Evolutionary conservation across 768 basidiomycete species (phyloP).

Genomic region (Lentinula detonsa): DNA sequence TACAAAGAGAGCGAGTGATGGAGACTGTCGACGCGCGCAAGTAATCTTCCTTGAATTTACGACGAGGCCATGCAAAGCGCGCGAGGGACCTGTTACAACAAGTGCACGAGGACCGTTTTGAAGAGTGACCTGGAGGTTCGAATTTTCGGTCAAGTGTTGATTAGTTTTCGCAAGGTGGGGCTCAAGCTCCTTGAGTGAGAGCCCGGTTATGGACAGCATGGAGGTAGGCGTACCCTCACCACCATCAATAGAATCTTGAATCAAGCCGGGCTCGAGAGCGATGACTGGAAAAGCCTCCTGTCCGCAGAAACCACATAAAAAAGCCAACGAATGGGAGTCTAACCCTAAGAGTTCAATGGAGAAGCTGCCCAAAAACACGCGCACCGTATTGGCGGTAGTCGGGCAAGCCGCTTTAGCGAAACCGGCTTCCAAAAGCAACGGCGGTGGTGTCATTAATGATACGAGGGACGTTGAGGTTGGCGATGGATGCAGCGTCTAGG

Average conservation of each 20-base stretch:
- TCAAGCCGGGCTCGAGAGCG: conserved; percentile 80
- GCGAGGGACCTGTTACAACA: conserved; percentile 89
- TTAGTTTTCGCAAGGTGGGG: conserved; percentile 85
- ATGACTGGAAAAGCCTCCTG: conserved; percentile 93
- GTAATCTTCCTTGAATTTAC: conserved; percentile 85
- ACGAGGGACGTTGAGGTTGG: no score
- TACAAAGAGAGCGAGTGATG: conserved; percentile 82
- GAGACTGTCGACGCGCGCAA: conserved; percentile 64
- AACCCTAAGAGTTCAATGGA: no score
- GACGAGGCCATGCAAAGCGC: conserved; percentile 90
- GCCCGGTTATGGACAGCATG: conserved; percentile 89
- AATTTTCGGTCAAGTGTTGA: conserved; percentile 71
- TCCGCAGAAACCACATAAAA: conserved; percentile 89
- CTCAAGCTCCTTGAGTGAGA: conserved; percentile 70
- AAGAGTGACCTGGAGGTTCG: conserved; percentile 80
- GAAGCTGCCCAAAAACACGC: no score
- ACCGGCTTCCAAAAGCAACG: no score
- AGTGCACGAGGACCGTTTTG: conserved; percentile 89
- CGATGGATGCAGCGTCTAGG: no score
- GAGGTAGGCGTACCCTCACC: conserved; percentile 92
- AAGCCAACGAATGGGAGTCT: conserved; percentile 73
- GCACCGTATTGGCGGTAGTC: no score
- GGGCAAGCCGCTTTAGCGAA: no score
- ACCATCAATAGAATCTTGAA: conserved; percentile 83
- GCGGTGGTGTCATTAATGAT: no score